phyloP scores from a whole-genome alignment of 768 basidiomycete genomes.

The Termitomyces heimii region DNA sequence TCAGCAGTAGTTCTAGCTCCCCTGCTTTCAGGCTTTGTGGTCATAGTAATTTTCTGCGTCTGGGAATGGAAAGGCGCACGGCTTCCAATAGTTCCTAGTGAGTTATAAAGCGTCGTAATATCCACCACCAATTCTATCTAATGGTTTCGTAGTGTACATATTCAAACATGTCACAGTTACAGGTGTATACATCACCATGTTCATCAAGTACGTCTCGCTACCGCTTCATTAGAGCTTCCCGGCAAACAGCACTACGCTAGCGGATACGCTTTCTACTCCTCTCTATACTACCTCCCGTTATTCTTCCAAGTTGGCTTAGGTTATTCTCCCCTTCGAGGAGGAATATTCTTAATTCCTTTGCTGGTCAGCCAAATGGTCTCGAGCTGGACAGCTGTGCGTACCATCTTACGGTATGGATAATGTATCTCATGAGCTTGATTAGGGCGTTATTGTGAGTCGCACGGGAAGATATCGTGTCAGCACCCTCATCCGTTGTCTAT shows the following conservation, averaged over 20 bases:
- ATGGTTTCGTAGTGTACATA: slow-evolving; percentile 57
- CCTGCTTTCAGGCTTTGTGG: slow-evolving; percentile 47
- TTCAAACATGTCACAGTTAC: slow-evolving; percentile 62
- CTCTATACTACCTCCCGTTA: slow-evolving; percentile 68
- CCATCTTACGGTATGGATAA: background rate
- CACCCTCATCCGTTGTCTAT: background rate
- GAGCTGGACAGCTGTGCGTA: slow-evolving; percentile 47
- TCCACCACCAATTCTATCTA: background rate
- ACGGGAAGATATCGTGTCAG: slow-evolving; percentile 58
- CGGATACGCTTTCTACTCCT: slow-evolving; percentile 56
- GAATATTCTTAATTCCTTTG: slow-evolving; percentile 61
- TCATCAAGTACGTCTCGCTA: slow-evolving; percentile 44
- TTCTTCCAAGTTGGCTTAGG: slow-evolving; percentile 73
- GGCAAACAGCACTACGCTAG: slow-evolving; percentile 21
- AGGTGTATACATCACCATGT: slow-evolving; percentile 65
- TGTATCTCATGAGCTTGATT: background rate
- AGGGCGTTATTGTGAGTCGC: slow-evolving; percentile 57
- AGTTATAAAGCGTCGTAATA: background rate
- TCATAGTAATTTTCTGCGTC: slow-evolving; percentile 52
- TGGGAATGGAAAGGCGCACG: slow-evolving; percentile 71
- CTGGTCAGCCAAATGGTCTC: slow-evolving; percentile 58
- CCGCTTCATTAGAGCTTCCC: background rate
- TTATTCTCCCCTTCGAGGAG: slow-evolving; percentile 53
- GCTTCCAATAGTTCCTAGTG: slow-evolving; percentile 71
- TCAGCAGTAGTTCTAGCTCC: slow-evolving; percentile 61